Evolutionary conservation across 2,329 filamentous ascomycete genomes (phyloP).

Genomic region (Ceratocystis cubensis): DNA sequence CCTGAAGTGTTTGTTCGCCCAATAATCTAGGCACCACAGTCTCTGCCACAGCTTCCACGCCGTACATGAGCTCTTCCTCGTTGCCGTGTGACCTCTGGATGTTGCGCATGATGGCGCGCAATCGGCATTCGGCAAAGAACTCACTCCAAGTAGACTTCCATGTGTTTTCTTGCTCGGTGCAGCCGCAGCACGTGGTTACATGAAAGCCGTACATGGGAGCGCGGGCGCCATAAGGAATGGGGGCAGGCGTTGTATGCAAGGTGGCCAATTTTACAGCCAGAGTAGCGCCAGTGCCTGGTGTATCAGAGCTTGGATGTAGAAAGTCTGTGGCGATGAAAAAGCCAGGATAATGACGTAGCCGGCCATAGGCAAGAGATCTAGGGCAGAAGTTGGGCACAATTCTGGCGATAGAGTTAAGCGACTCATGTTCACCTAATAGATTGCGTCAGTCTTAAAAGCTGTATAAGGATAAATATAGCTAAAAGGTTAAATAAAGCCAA

Average conservation of each 20-base stretch:
- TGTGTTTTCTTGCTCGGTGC: constrained; percentile 67
- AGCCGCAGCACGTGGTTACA: constrained; percentile 72
- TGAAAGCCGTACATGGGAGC: constrained; percentile 70
- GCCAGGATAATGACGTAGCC: constrained; percentile 39
- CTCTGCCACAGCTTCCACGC: constrained; percentile 52
- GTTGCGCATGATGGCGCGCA: constrained; percentile 44
- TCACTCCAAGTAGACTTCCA: constrained; percentile 66
- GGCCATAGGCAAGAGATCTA: constrained; percentile 58
- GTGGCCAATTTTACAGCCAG: constrained; percentile 66
- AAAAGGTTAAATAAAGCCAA: not conserved
- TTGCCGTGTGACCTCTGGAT: constrained; percentile 14
- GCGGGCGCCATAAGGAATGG: constrained; percentile 43
- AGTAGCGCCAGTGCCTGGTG: constrained; percentile 38
- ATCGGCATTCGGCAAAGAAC: constrained; percentile 68
- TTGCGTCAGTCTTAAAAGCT: constrained; percentile 1
- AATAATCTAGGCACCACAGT: constrained; percentile 66
- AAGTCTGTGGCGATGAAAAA: constrained; percentile 66
- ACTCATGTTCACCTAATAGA: constrained; percentile 59
- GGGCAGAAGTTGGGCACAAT: constrained; percentile 66
- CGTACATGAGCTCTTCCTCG: constrained; percentile 34
- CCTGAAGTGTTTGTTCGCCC: constrained; percentile 50
- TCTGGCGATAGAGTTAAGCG: constrained; percentile 66
- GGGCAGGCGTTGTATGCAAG: constrained; percentile 65
- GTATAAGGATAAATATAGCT: not conserved
- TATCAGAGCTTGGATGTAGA: constrained; percentile 46